phyloP scores from a whole-genome alignment of 352 stramenopile species.

The Phytophthora kernoviae region DNA sequence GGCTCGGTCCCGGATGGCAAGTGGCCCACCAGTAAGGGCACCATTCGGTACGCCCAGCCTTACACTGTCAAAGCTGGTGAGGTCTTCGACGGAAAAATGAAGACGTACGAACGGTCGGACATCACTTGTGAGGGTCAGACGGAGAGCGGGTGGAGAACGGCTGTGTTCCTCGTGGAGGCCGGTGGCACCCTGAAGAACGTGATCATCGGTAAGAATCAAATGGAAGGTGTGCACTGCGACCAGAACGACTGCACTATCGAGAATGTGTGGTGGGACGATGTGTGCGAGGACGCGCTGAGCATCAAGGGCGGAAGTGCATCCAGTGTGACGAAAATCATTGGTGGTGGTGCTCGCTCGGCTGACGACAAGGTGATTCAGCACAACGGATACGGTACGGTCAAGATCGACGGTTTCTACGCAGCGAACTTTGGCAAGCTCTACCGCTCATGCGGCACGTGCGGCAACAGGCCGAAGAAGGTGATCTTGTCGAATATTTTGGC shows the following conservation, averaged over 20 bases:
- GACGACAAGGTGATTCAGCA: slow-evolving; percentile 4
- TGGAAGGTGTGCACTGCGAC: slow-evolving; percentile 2
- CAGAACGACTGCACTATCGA: slow-evolving; percentile 1
- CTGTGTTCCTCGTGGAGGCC: slow-evolving; percentile 24
- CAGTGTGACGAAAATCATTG: not conserved
- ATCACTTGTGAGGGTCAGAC: slow-evolving; percentile 11
- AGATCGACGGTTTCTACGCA: slow-evolving; percentile 1
- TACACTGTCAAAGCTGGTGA: slow-evolving; percentile 2
- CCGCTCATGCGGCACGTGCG: slow-evolving; percentile 1
- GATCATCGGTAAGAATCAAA: slow-evolving; percentile 3
- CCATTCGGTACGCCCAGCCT: not conserved
- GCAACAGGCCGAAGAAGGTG: not conserved
- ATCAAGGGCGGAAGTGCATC: not conserved
- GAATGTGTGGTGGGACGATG: slow-evolving; percentile 1
- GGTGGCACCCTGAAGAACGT: slow-evolving; percentile 2
- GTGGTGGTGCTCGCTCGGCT: not conserved
- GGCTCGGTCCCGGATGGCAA: not conserved
- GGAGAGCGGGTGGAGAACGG: slow-evolving; percentile 18
- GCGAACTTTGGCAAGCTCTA: slow-evolving; percentile 1
- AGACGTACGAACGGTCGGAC: not conserved
- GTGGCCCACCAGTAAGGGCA: not conserved
- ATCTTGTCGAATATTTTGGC: not conserved
- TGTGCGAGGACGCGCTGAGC: slow-evolving; percentile 2
- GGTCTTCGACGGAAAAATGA: slow-evolving; percentile 2
- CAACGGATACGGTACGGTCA: not conserved